These are phyloP conservation scores for Panellus pusillus DNA, from an alignment of 768 basidiomycete genomes.

Conservation along the genomic window DNA sequence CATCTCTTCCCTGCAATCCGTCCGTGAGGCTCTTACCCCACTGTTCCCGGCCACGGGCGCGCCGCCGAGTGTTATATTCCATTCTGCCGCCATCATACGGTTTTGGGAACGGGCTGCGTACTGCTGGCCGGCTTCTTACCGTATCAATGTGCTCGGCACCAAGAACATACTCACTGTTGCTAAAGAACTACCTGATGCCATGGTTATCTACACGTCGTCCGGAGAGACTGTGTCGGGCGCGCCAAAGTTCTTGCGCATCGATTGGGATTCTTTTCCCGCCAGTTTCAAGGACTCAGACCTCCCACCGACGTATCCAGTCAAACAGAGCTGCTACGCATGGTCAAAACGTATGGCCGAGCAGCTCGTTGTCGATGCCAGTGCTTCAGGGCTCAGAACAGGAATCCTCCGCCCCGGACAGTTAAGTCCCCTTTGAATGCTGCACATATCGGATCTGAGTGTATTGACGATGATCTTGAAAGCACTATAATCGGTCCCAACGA, in stretches of 20 bases:
- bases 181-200: constrained; percentile 38
- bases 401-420: constrained; percentile 35
- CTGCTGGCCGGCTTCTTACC: constrained; percentile 44
- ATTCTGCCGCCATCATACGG: constrained; percentile 56
- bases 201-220: constrained; percentile 46
- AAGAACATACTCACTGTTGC: constrained; percentile 48
- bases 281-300: constrained; percentile 51
- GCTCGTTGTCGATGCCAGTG: constrained; percentile 55
- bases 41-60: constrained; percentile 41
- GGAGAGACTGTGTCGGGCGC: constrained; percentile 46
- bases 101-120: constrained; percentile 51
- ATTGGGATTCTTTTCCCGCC: constrained; percentile 24
- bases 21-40: constrained; percentile 25
- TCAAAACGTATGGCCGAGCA: constrained; percentile 57
- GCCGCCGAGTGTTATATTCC: constrained; percentile 49
- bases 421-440: constrained; percentile 2
- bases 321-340: constrained; percentile 50
- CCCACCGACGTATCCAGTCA: constrained; percentile 33
- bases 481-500: constrained; percentile 37
- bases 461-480: constrained; percentile 17
- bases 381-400: constrained; percentile 45
- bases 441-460: background rate
- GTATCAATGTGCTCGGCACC: constrained; percentile 50
- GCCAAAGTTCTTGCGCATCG: constrained; percentile 33
- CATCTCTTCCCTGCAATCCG: constrained; percentile 30